These are phyloP conservation scores for Suillus decipiens DNA, from an alignment of 768 basidiomycete genomes.

Conservation along the genomic window DNA sequence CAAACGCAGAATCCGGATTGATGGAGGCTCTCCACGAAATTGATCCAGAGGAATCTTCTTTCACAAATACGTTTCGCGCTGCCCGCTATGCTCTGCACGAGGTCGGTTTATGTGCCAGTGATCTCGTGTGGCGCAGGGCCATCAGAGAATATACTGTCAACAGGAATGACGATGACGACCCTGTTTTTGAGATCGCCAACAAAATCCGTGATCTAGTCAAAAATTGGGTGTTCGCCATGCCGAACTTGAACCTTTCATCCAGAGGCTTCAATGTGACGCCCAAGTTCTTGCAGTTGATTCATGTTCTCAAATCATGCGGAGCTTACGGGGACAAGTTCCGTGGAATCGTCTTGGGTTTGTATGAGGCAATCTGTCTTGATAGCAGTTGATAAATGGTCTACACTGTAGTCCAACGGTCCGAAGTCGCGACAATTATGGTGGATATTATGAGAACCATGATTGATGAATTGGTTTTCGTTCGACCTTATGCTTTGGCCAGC, in stretches of 20 bases:
- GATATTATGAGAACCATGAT: conserved; percentile 59
- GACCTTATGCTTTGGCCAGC: conserved; percentile 51
- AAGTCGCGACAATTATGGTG: conserved; percentile 56
- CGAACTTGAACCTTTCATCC: conserved; percentile 58
- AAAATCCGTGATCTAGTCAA: conserved; percentile 45
- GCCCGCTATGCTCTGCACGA: conserved; percentile 51
- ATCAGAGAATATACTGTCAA: conserved; percentile 39
- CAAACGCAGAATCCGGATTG: conserved; percentile 41
- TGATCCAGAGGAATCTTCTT: conserved; percentile 40
- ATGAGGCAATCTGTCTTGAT: conserved; percentile 2
- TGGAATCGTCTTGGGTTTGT: conserved; percentile 62
- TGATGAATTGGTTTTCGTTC: conserved; percentile 53
- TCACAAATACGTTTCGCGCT: conserved; percentile 45
- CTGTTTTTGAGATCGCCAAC: conserved; percentile 23
- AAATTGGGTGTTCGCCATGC: conserved; percentile 65
- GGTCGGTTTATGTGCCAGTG: conserved; percentile 68
- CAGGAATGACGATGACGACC: conserved; percentile 39
- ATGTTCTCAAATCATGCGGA: conserved; percentile 57
- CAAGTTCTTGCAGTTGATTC: conserved; percentile 63
- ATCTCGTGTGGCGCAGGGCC: conserved; percentile 67
- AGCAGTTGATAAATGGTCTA: conserved; percentile 13
- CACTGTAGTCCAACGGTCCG: conserved; percentile 50
- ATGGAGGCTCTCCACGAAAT: conserved; percentile 49
- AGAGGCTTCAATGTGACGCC: conserved; percentile 66
- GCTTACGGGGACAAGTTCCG: conserved; percentile 60